Percentiles rank a stretch among this genome's conserved stretches.
Conservation (phyloP, 805 yeast species). For the Vanderwaltozyma verrucispora region DNA sequence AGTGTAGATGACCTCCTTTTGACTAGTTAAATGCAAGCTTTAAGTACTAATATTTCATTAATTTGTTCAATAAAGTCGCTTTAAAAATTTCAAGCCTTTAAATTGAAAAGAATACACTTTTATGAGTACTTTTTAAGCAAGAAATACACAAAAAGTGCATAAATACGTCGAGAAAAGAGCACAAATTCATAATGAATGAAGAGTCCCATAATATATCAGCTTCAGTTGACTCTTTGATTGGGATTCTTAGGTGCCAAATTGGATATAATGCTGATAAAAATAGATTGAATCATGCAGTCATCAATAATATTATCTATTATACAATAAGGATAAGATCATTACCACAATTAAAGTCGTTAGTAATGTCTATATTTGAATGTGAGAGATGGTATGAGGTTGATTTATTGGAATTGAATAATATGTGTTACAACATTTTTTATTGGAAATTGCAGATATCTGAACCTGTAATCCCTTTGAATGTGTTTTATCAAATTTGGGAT, state of each 20-base stretch:
- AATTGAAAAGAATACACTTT: too few species aligned
- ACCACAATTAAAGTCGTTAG: slow-evolving; percentile 7
- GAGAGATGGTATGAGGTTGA: slow-evolving; percentile 5
- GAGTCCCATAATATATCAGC: not conserved
- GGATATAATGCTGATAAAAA: not conserved
- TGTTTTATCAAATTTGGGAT: slow-evolving; percentile 21
- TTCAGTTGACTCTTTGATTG: not conserved
- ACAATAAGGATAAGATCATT: slow-evolving; percentile 14
- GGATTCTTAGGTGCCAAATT: not conserved
- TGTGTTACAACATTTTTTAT: slow-evolving; percentile 13
- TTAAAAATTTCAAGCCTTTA: too few species aligned
- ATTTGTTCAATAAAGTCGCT: too few species aligned
- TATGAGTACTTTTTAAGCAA: too few species aligned
- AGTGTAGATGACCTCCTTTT: too few species aligned
- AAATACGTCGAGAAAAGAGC: too few species aligned
- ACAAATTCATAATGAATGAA: too few species aligned
- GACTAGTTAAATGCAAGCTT: too few species aligned
- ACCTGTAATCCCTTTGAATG: slow-evolving; percentile 14
- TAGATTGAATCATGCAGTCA: slow-evolving; percentile 3
- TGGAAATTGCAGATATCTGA: slow-evolving; percentile 27
- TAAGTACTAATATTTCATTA: not conserved
- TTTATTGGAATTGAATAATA: slow-evolving; percentile 9
- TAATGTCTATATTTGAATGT: slow-evolving; percentile 10
- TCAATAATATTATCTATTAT: slow-evolving; percentile 22
- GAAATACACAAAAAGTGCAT: too few species aligned